phyloP scores from a whole-genome alignment of 352 stramenopile genomes.

The Phytopythium montanum region DNA sequence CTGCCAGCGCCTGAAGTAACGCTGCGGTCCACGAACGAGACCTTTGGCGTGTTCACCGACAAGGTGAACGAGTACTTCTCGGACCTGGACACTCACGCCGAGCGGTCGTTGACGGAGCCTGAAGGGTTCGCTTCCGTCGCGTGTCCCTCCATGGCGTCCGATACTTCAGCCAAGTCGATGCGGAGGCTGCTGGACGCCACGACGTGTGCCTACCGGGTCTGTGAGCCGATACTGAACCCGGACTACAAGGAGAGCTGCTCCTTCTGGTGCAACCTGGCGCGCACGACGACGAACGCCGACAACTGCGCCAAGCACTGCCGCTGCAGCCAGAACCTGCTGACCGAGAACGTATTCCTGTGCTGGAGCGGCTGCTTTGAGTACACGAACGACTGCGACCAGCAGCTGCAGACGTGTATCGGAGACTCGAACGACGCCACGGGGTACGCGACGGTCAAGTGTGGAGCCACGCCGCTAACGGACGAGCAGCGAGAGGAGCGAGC shows the following conservation, averaged over 20 bases:
- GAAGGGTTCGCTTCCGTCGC: constrained; percentile 23
- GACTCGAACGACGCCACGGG: neutral
- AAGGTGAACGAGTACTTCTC: constrained; percentile 3
- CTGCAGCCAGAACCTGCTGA: constrained; percentile 21
- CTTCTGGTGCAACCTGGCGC: constrained; percentile 34
- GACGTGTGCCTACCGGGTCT: constrained; percentile 24
- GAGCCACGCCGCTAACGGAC: neutral
- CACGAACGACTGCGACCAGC: neutral
- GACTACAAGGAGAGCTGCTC: constrained; percentile 22
- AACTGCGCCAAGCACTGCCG: constrained; percentile 29
- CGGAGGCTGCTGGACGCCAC: constrained; percentile 19
- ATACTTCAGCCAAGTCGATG: neutral
- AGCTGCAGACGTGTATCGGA: constrained; percentile 7
- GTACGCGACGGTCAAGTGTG: constrained; percentile 4
- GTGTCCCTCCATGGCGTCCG: constrained; percentile 9
- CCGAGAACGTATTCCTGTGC: constrained; percentile 22
- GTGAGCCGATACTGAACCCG: constrained; percentile 17
- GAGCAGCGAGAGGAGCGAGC: neutral
- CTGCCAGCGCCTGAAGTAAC: constrained; percentile 17
- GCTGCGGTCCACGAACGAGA: constrained; percentile 25
- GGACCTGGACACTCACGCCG: constrained; percentile 7
- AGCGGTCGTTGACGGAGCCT: constrained; percentile 6
- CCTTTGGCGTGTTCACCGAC: constrained; percentile 22
- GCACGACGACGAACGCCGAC: constrained; percentile 15
- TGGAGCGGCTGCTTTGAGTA: constrained; percentile 40